Conservation (phyloP, 441 rosid genomes). For the Caryocar brasiliense region DNA sequence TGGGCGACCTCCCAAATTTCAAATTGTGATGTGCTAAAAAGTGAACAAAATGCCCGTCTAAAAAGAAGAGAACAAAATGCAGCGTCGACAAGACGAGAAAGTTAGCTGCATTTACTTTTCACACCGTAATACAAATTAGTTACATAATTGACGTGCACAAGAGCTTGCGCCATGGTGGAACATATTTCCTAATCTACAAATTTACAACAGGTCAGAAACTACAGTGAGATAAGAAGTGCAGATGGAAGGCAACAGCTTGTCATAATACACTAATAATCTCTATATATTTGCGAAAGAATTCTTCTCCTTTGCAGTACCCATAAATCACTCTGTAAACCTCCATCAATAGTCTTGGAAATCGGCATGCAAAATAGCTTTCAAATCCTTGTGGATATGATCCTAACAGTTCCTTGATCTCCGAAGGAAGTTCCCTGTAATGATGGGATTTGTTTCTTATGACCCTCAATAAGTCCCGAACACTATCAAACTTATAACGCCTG, state of each 20-base stretch:
- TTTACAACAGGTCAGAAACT: too few relatives aligned
- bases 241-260: neutral
- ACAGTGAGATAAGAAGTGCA: too few relatives aligned
- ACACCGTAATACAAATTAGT: too few relatives aligned
- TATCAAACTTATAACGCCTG: conserved; percentile 67
- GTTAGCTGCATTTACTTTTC: too few relatives aligned
- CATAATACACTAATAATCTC: conserved; percentile 15
- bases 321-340: conserved; percentile 65
- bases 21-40: too few relatives aligned
- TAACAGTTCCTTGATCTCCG: conserved; percentile 55
- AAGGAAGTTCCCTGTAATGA: conserved; percentile 78
- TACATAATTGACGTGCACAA: too few relatives aligned
- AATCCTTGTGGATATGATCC: conserved; percentile 81
- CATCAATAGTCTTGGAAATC: conserved; percentile 76
- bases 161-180: too few relatives aligned
- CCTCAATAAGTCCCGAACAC: conserved; percentile 61
- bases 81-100: too few relatives aligned
- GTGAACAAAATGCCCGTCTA: too few relatives aligned
- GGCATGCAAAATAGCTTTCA: conserved; percentile 46
- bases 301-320: conserved; percentile 51
- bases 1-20: too few relatives aligned
- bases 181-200: too few relatives aligned
- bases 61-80: too few relatives aligned
- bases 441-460: conserved; percentile 75
- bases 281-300: conserved; percentile 47